Evolutionary conservation across 257 asterid species (phyloP).

Genomic region (Salvia splendens): DNA sequence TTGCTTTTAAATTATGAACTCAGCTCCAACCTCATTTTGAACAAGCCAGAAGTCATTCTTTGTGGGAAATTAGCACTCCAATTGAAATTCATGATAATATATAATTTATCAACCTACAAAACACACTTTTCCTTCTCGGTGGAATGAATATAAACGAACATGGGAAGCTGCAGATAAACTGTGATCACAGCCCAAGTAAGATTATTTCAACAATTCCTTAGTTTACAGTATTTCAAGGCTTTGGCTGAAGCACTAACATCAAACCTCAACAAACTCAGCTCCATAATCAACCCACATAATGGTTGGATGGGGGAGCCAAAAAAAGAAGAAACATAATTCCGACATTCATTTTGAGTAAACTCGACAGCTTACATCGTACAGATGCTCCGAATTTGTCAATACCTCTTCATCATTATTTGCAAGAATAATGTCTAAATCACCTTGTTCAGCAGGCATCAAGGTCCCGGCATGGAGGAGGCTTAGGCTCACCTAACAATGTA

Average conservation of each 20-base stretch:
- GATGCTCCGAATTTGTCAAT: slow-evolving; percentile 25
- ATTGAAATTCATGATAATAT: no score
- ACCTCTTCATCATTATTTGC: slow-evolving; percentile 55
- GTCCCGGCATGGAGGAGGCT: slow-evolving; percentile 92
- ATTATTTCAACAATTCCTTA: slow-evolving; percentile 17
- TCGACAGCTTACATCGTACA: slow-evolving; percentile 36
- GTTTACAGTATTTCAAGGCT: slow-evolving; percentile 25
- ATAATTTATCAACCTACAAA: no score
- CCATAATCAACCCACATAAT: neutral
- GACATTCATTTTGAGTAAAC: slow-evolving; percentile 21
- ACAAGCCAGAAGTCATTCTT: no score
- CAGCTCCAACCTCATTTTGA: no score
- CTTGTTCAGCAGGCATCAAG: slow-evolving; percentile 82
- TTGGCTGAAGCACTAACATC: slow-evolving; percentile 9
- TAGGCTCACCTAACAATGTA: slow-evolving; percentile 80
- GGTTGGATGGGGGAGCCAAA: slow-evolving; percentile 21
- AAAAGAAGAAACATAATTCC: slow-evolving; percentile 5
- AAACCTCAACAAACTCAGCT: neutral
- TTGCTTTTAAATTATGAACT: no score
- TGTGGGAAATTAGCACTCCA: no score
- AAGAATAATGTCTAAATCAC: slow-evolving; percentile 26
- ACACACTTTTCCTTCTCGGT: no score
- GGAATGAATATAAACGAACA: no score
- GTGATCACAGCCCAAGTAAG: no score
- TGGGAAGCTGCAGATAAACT: no score